A percentile compares a stretch with the other conserved stretches of the same genome.
Evolutionary conservation across 2,329 filamentous ascomycete species (phyloP).

Genomic region (Rutstroemia sp.): DNA sequence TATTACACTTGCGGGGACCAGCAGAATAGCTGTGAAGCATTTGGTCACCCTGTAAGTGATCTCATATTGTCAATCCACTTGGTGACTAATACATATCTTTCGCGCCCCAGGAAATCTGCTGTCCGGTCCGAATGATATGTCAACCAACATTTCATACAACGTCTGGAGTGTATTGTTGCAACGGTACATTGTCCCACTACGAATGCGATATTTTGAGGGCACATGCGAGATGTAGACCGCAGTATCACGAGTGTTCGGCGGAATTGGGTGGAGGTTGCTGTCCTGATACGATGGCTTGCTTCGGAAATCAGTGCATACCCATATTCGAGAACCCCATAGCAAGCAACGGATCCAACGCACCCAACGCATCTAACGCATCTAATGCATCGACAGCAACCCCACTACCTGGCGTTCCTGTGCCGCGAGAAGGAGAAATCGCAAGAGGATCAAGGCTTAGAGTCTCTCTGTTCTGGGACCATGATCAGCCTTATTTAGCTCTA

Average conservation of each 20-base stretch:
- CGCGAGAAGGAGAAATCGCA: conserved; percentile 24
- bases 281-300: conserved; percentile 11
- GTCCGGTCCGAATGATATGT: conserved; percentile 23
- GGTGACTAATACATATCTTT: neutral
- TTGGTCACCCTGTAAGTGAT: conserved; percentile 21
- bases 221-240: conserved; percentile 19
- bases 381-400: conserved; percentile 19
- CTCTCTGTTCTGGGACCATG: conserved; percentile 11
- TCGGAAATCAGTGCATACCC: conserved; percentile 11
- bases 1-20: conserved; percentile 28
- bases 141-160: conserved; percentile 15
- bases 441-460: conserved; percentile 9
- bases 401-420: conserved; percentile 5
- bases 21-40: conserved; percentile 23
- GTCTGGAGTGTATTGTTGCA: conserved; percentile 26
- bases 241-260: conserved; percentile 19
- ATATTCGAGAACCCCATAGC: conserved; percentile 10
- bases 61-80: neutral
- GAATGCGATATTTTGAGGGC: conserved; percentile 16
- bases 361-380: conserved; percentile 9
- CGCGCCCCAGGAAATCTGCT: conserved; percentile 23
- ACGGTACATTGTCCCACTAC: conserved; percentile 13
- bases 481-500: conserved; percentile 13
- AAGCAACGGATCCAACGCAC: conserved; percentile 4
- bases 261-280: conserved; percentile 25